These are phyloP conservation scores for Pseudomicrostroma phylloplanum DNA, from an alignment of 1,284 basidiomycete genomes.

Conservation along the genomic window DNA sequence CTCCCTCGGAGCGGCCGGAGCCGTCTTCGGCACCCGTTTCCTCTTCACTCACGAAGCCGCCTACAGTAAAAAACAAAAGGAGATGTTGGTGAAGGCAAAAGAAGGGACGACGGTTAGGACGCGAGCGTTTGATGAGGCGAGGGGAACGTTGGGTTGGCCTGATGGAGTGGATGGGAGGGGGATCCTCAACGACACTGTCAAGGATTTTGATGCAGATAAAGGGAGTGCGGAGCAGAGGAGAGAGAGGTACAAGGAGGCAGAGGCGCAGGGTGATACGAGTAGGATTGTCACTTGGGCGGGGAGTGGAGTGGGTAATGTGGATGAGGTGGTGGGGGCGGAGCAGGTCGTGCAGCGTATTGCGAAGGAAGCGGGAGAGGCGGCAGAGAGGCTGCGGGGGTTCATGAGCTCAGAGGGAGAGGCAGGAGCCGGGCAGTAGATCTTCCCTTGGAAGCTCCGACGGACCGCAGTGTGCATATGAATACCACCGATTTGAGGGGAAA, in stretches of 20 bases:
- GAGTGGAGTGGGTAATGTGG: constrained; percentile 38
- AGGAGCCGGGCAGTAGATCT: too few relatives aligned
- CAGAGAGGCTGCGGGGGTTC: constrained; percentile 1
- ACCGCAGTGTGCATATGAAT: too few relatives aligned
- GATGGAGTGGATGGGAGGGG: constrained; percentile 43
- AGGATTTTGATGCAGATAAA: constrained; percentile 34
- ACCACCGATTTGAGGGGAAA: too few relatives aligned
- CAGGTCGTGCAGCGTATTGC: constrained; percentile 27
- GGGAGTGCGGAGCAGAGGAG: constrained; percentile 18
- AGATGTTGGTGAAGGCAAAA: constrained; percentile 24
- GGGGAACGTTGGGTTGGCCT: constrained; percentile 45
- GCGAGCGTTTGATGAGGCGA: constrained; percentile 44
- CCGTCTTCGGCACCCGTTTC: constrained; percentile 43
- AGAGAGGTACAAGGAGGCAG: constrained; percentile 37
- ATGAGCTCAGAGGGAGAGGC: background rate
- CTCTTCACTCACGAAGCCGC: constrained; percentile 41
- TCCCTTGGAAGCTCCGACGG: too few relatives aligned
- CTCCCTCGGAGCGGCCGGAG: constrained; percentile 39
- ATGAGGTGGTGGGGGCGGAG: constrained; percentile 25
- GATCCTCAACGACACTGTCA: constrained; percentile 34
- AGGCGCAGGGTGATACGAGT: constrained; percentile 25
- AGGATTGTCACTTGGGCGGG: constrained; percentile 46
- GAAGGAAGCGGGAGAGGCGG: constrained; percentile 10
- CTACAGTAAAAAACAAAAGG: constrained; percentile 39
- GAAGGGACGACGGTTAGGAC: constrained; percentile 27